Percentiles rank a stretch among this genome's conserved stretches.
Evolutionary conservation across 352 stramenopile genomes (phyloP).

Genomic region (Elongisporangium prolatum): DNA sequence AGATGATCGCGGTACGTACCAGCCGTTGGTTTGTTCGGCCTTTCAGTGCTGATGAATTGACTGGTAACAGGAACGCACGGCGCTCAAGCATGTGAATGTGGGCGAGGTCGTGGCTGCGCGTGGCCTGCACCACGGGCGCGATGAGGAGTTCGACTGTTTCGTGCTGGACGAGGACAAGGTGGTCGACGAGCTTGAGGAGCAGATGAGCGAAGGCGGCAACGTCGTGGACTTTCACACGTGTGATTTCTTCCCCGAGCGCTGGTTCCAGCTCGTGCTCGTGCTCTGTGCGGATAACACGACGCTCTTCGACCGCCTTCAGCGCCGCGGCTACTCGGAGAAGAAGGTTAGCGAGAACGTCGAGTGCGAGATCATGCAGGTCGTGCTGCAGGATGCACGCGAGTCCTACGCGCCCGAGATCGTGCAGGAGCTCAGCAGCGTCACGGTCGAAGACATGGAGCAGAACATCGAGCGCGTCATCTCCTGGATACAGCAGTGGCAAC

Average conservation of each 20-base stretch:
- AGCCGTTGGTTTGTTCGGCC: not conserved
- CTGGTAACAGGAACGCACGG: conserved; percentile 61
- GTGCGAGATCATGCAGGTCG: conserved; percentile 98
- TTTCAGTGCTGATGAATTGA: conserved; percentile 4
- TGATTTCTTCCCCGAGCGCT: conserved; percentile 97
- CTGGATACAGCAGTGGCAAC: conserved; percentile 93
- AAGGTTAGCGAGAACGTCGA: conserved; percentile 96
- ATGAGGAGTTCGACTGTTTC: conserved; percentile 95
- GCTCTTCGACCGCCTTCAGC: conserved; percentile 85
- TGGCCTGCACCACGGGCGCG: conserved; percentile 72
- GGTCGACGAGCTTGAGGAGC: conserved; percentile 92
- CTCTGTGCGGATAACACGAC: conserved; percentile 90
- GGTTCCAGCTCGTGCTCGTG: conserved; percentile 95
- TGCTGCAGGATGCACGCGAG: conserved; percentile 95
- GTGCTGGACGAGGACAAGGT: conserved; percentile 98
- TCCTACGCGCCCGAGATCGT: conserved; percentile 94
- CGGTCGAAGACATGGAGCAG: conserved; percentile 94
- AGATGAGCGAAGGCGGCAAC: conserved; percentile 85
- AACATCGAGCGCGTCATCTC: conserved; percentile 90
- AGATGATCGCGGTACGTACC: conserved; percentile 78
- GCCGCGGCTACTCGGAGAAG: conserved; percentile 92
- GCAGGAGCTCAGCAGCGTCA: conserved; percentile 93
- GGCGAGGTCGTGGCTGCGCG: conserved; percentile 90
- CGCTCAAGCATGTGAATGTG: conserved; percentile 93
- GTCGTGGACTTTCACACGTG: conserved; percentile 97